phyloP scores from a whole-genome alignment of 106 monocot genomes.

The Dactylorhiza incarnata region DNA sequence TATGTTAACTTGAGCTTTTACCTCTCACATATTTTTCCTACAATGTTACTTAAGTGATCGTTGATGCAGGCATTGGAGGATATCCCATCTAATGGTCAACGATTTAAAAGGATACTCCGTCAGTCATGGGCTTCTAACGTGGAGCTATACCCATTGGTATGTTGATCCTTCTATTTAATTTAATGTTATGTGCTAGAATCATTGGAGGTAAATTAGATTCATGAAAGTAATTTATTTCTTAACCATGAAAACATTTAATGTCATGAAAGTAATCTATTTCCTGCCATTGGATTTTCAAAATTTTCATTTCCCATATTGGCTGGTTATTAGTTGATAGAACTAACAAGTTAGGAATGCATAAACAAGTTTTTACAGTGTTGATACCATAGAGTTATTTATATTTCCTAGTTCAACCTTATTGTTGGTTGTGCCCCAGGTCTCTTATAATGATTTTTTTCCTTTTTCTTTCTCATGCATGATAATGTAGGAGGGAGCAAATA shows the following conservation, averaged over 20 bases:
- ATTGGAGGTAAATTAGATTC: background rate
- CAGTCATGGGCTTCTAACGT: constrained; percentile 40
- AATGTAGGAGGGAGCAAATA: background rate
- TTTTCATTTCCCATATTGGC: background rate
- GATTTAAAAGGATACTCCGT: constrained; percentile 68
- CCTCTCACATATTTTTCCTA: background rate
- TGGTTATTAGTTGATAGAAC: background rate
- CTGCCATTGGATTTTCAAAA: background rate
- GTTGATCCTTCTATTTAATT: constrained; percentile 17
- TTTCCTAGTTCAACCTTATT: background rate
- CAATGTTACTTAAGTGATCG: constrained; percentile 6
- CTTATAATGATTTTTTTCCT: background rate
- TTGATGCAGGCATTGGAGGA: constrained; percentile 69
- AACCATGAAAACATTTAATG: background rate
- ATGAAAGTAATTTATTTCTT: background rate
- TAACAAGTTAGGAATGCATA: background rate
- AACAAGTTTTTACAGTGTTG: background rate
- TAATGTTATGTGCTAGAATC: background rate
- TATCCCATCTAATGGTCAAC: constrained; percentile 29
- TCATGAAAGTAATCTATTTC: background rate
- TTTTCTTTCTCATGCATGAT: background rate
- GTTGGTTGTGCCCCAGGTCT: background rate
- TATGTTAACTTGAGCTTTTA: background rate
- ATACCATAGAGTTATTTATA: background rate
- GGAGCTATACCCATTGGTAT: constrained; percentile 77